Evolutionary conservation across 2,329 filamentous ascomycete genomes (phyloP).

Genomic region (Alternaria burnsii): DNA sequence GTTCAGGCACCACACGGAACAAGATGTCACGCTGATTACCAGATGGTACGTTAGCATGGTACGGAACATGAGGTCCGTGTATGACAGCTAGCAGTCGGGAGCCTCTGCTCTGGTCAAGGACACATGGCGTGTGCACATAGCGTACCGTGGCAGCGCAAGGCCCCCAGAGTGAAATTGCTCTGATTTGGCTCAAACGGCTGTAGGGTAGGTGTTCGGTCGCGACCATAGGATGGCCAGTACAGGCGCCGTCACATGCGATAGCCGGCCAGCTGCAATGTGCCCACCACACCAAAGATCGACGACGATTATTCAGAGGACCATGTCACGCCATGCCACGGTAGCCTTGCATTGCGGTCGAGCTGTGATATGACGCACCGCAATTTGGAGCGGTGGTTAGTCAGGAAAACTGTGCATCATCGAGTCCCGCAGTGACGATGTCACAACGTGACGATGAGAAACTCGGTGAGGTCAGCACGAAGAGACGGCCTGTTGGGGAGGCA

Average conservation of each 20-base stretch:
- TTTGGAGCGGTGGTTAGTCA: conserved; percentile 9
- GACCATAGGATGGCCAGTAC: conserved; percentile 9
- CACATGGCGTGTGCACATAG: conserved; percentile 13
- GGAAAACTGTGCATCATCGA: conserved; percentile 9
- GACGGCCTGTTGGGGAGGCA: conserved; percentile 11
- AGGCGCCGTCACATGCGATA: conserved; percentile 11
- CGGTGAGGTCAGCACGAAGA: conserved; percentile 44
- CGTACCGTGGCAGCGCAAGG: conserved; percentile 6
- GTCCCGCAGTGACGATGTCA: conserved; percentile 19
- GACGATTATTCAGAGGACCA: conserved; percentile 14
- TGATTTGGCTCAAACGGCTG: conserved; percentile 12
- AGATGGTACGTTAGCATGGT: conserved; percentile 27
- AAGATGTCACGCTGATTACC: conserved; percentile 26
- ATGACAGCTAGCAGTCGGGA: conserved; percentile 30
- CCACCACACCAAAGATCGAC: conserved; percentile 9
- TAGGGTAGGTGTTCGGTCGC: conserved; percentile 11
- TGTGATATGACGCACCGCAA: conserved; percentile 24
- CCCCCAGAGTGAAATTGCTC: conserved; percentile 19
- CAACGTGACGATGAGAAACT: conserved; percentile 19
- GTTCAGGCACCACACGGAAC: conserved; percentile 41
- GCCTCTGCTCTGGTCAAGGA: conserved; percentile 24
- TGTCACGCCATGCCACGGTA: conserved; percentile 8
- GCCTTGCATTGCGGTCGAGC: conserved; percentile 26
- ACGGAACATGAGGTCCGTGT: conserved; percentile 38
- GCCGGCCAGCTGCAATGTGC: conserved; percentile 7